Evolutionary conservation across 257 asterid species (phyloP).

Genomic region (Fraxinus anomala): DNA sequence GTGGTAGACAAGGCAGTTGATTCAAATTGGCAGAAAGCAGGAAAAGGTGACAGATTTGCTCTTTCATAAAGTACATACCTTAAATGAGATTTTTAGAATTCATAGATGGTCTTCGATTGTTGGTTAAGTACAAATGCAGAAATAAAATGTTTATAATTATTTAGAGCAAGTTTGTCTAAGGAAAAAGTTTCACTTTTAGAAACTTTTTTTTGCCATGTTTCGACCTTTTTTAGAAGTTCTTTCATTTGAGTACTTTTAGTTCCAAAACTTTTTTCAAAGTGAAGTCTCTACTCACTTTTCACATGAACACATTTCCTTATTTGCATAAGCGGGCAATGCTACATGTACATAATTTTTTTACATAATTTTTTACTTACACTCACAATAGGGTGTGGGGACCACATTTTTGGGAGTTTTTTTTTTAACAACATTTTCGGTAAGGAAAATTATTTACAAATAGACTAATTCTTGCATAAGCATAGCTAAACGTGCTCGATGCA

Average conservation of each 20-base stretch:
- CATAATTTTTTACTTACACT: too few species aligned
- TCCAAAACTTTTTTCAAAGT: too few species aligned
- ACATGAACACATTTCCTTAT: too few species aligned
- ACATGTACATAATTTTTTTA: too few species aligned
- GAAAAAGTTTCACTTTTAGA: not conserved
- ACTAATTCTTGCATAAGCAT: too few species aligned
- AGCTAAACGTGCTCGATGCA: too few species aligned
- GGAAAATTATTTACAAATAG: too few species aligned
- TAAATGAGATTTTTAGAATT: not conserved
- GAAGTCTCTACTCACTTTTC: not conserved
- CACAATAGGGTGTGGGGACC: too few species aligned
- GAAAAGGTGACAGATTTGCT: constrained; percentile 36
- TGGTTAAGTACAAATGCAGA: not conserved
- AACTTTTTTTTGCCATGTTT: not conserved
- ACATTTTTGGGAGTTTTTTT: too few species aligned
- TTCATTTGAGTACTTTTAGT: too few species aligned
- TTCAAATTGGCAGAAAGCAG: constrained; percentile 47
- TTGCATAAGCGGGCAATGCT: too few species aligned
- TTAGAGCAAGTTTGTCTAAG: not conserved
- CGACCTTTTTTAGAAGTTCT: not conserved
- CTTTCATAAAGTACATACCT: constrained; percentile 51
- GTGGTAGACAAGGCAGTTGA: constrained; percentile 58
- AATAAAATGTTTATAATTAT: not conserved
- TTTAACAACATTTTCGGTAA: too few species aligned
- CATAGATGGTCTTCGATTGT: not conserved